phyloP scores from a whole-genome alignment of 805 yeast genomes.

The Starmerella apicola region DNA sequence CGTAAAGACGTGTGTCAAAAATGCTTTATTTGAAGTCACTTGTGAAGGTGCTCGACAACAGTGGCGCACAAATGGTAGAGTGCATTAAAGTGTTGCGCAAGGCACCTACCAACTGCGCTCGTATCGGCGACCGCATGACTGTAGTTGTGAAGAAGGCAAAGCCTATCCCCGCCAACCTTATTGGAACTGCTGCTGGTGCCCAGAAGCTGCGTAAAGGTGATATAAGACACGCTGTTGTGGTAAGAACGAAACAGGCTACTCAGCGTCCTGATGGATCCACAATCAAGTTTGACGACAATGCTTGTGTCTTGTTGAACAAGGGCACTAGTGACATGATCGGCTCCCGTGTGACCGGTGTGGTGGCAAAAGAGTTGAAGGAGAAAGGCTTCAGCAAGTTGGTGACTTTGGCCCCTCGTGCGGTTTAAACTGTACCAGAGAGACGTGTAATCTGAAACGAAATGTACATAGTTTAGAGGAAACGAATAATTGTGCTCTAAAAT shows the following conservation, averaged over 20 bases:
- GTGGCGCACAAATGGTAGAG: constrained; percentile 89
- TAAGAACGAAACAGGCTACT: constrained; percentile 73
- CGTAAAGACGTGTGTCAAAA: too few relatives aligned
- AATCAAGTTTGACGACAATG: constrained; percentile 86
- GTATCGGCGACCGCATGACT: constrained; percentile 83
- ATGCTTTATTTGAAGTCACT: constrained; percentile 87
- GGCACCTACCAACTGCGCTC: constrained; percentile 69
- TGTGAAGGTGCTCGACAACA: constrained; percentile 84
- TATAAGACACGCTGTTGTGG: constrained; percentile 88
- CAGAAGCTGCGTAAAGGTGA: constrained; percentile 85
- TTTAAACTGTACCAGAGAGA: too few relatives aligned
- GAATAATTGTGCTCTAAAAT: too few relatives aligned
- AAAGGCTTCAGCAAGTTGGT: constrained; percentile 76
- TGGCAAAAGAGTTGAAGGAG: constrained; percentile 79
- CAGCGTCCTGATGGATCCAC: constrained; percentile 78
- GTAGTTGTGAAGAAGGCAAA: constrained; percentile 88
- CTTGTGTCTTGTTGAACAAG: constrained; percentile 88
- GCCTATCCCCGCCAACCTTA: constrained; percentile 55
- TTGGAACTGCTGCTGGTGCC: constrained; percentile 54
- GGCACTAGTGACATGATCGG: constrained; percentile 85
- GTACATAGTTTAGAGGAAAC: too few relatives aligned
- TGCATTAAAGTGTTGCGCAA: constrained; percentile 91
- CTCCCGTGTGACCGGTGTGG: constrained; percentile 79
- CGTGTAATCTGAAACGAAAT: too few relatives aligned
- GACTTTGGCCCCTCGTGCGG: constrained; percentile 78